Percentiles rank a stretch among this genome's conserved stretches.
Evolutionary conservation across 176 grass and related monocot species (phyloP).

Genomic region (Paspalum vaginatum): DNA sequence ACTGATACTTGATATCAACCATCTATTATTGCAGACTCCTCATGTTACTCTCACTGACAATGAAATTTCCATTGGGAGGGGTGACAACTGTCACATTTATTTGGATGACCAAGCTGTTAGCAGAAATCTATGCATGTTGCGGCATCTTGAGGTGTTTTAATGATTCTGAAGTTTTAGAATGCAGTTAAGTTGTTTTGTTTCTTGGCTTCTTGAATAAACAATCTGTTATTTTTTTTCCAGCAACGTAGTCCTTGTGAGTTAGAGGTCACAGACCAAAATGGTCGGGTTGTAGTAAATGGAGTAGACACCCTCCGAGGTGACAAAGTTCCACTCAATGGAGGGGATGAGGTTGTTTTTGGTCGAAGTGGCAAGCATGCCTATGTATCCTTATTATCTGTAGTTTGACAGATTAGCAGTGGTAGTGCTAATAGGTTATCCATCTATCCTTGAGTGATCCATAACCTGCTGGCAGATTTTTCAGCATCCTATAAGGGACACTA

Average conservation of each 20-base stretch:
- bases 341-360: conserved; percentile 70
- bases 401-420: conserved; percentile 22
- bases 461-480: conserved; percentile 71
- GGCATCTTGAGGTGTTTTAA: conserved; percentile 48
- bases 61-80: conserved; percentile 45
- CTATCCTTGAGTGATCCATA: conserved; percentile 12
- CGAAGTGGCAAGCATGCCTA: conserved; percentile 47
- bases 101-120: conserved; percentile 49
- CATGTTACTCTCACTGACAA: conserved; percentile 37
- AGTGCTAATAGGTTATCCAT: conserved; percentile 8
- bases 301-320: conserved; percentile 1
- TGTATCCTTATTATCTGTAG: conserved; percentile 63
- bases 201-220: conserved; percentile 23
- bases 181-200: conserved; percentile 8
- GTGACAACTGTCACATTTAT: conserved; percentile 39
- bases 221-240: conserved; percentile 24
- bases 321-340: conserved; percentile 46
- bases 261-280: conserved; percentile 59
- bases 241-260: conserved; percentile 36
- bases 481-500: conserved; percentile 45
- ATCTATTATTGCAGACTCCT: conserved; percentile 51
- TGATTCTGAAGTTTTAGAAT: conserved; percentile 21
- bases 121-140: conserved; percentile 59
- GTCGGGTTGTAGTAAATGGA: conserved; percentile 60
- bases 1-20: conserved; percentile 13